Evolutionary conservation across 1,139 yeast genomes (phyloP).

Genomic region (Hanseniaspora uvarum): DNA sequence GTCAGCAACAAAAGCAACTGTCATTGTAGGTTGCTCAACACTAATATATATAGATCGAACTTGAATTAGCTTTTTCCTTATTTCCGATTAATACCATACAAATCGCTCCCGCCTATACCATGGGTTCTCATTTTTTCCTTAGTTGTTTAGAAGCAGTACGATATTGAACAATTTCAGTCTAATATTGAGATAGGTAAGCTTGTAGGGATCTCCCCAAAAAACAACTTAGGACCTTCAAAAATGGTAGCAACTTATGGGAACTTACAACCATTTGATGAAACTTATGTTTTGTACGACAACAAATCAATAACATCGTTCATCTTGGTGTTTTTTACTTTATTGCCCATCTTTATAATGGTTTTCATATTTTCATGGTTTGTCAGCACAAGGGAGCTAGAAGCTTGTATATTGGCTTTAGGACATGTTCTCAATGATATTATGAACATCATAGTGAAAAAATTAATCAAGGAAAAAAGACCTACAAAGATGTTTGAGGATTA

Average conservation of each 20-base stretch:
- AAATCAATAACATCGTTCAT: conserved; percentile 49
- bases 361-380: conserved; percentile 79
- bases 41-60: not conserved
- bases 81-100: too few relatives aligned
- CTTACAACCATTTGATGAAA: conserved; percentile 41
- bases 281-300: conserved; percentile 72
- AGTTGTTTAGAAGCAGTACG: too few relatives aligned
- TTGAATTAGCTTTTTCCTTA: not conserved
- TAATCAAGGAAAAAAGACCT: conserved; percentile 70
- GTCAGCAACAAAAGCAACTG: conserved; percentile 40
- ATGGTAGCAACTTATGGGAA: conserved; percentile 17
- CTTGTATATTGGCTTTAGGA: conserved; percentile 74
- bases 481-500: conserved; percentile 39
- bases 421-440: conserved; percentile 68
- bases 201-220: too few relatives aligned
- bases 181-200: too few relatives aligned
- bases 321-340: conserved; percentile 63
- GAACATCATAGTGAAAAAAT: conserved; percentile 57
- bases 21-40: conserved; percentile 20
- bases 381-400: conserved; percentile 73
- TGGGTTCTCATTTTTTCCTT: too few relatives aligned
- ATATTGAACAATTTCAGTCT: too few relatives aligned
- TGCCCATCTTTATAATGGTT: conserved; percentile 73
- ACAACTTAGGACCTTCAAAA: not conserved
- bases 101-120: too few relatives aligned